Conservation (phyloP, 1,139 yeast species). For the Pichia terricola region DNA sequence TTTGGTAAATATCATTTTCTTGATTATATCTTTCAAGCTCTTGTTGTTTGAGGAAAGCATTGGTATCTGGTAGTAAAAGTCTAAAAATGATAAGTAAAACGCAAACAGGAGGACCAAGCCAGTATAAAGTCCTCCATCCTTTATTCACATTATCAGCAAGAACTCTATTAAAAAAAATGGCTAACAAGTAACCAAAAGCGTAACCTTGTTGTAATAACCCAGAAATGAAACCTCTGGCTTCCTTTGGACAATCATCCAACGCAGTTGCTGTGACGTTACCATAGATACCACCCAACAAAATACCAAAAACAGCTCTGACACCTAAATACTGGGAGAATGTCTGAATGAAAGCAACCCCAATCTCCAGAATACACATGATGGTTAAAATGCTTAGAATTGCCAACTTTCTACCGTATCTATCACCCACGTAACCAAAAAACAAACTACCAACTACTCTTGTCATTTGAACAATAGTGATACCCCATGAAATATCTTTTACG, state of each 20-base stretch:
- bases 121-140: slow-evolving; percentile 69
- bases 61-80: slow-evolving; percentile 48
- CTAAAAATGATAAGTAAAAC: slow-evolving; percentile 49
- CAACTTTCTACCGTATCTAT: slow-evolving; percentile 64
- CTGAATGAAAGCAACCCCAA: slow-evolving; percentile 64
- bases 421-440: slow-evolving; percentile 57
- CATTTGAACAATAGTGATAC: slow-evolving; percentile 72
- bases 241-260: slow-evolving; percentile 56
- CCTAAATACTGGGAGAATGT: slow-evolving; percentile 58
- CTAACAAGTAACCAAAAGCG: slow-evolving; percentile 59
- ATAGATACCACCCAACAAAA: slow-evolving; percentile 64
- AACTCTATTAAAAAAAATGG: slow-evolving; percentile 56
- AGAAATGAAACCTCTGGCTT: slow-evolving; percentile 53
- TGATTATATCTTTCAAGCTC: slow-evolving; percentile 25
- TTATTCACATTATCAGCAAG: slow-evolving; percentile 41
- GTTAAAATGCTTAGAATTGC: slow-evolving; percentile 49
- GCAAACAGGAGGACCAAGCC: slow-evolving; percentile 73
- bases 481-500: slow-evolving; percentile 62
- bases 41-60: slow-evolving; percentile 32
- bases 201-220: slow-evolving; percentile 69
- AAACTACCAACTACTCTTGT: slow-evolving; percentile 72
- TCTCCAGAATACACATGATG: slow-evolving; percentile 49
- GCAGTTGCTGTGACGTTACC: slow-evolving; percentile 63
- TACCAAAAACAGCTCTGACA: slow-evolving; percentile 60
- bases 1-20: slow-evolving; percentile 22